Evolutionary conservation across 129 eudicot genomes (phyloP), one percentile per base, ranked within the genome.

Genomic region (Flaveria sonorensis): DNA sequence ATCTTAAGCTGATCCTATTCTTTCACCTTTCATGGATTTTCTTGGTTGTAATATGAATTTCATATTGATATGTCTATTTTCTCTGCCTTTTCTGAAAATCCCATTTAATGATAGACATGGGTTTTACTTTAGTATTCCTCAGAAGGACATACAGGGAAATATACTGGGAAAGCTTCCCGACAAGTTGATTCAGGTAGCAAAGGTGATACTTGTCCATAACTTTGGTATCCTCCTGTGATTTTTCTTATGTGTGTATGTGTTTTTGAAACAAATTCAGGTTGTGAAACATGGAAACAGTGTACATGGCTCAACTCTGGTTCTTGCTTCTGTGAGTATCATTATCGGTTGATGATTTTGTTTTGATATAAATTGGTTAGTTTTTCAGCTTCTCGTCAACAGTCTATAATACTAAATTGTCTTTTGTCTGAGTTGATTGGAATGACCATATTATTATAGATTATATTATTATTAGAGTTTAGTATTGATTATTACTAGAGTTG

Each of bases 41-140:
- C 7, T 28, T 51, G 13, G 62, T 71, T 71, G 21, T 3, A 30
- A 6, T 64, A 2, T 15, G 24, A 51, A 51, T 52, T 15, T 16
- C 36, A 75, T 46, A 24, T 13, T 61, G 47, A 48, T 62, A 75
- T 47, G 71, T 26, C 32, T 6, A 55, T 40, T 40, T 43, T 50
- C 52, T 32, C 23, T 50, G 66, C 39, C 26, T 32, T 12, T 65
- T n/a, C 39, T 95, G 74, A 95, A 95, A 77, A 88, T 95, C 52
- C 96, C 97, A 23, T 95, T 91, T 77, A 95, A 91, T 84, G 91
- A 85, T 42, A 88, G 99, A 78, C 92, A 95, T 83, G 99, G 99
- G 12, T 95, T 95, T 83, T 95, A 95, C 85, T 89, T 95, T 64
- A 91, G 89, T 87, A 85, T 95, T 73, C 96, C 97, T 59, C 94